phyloP scores from a whole-genome alignment of 2,329 filamentous ascomycete species.

The Hymenotorrendiella dingleyae region DNA sequence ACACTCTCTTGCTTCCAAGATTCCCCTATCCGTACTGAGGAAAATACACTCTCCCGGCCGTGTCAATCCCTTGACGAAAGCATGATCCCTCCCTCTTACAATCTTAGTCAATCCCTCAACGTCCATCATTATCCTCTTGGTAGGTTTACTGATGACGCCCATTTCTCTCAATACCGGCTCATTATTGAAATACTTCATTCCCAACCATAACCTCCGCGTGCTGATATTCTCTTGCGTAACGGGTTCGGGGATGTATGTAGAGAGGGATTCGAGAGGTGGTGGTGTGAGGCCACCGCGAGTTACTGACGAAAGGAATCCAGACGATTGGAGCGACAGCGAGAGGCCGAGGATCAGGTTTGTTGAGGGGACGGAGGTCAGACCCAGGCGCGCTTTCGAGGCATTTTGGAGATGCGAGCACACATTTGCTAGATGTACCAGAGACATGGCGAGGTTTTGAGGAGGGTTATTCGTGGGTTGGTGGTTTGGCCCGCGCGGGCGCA shows the following conservation, averaged over 20 bases:
- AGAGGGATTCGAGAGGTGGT: constrained; percentile 42
- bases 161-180: constrained; percentile 61
- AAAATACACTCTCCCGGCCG: constrained; percentile 65
- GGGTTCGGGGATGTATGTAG: constrained; percentile 42
- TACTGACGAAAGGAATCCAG: constrained; percentile 63
- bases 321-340: constrained; percentile 58
- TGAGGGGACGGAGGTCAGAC: constrained; percentile 62
- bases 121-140: constrained; percentile 57
- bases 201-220: constrained; percentile 61
- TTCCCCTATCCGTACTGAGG: constrained; percentile 59
- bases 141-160: constrained; percentile 61
- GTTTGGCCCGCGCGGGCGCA: constrained; percentile 23
- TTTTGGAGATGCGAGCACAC: constrained; percentile 72
- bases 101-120: constrained; percentile 50
- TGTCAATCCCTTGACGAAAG: constrained; percentile 57
- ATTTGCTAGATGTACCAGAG: constrained; percentile 63
- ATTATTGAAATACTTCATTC: constrained; percentile 69
- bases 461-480: constrained; percentile 3
- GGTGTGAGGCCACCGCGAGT: constrained; percentile 57
- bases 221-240: constrained; percentile 55
- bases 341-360: constrained; percentile 61
- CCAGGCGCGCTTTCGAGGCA: constrained; percentile 62
- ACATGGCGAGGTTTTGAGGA: constrained; percentile 43
- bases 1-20: constrained; percentile 65
- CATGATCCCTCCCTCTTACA: constrained; percentile 50